A percentile compares a stretch with the other conserved stretches of the same genome.
phyloP scores from a whole-genome alignment of 768 basidiomycete species.

The Podaxis mareebaensis region DNA sequence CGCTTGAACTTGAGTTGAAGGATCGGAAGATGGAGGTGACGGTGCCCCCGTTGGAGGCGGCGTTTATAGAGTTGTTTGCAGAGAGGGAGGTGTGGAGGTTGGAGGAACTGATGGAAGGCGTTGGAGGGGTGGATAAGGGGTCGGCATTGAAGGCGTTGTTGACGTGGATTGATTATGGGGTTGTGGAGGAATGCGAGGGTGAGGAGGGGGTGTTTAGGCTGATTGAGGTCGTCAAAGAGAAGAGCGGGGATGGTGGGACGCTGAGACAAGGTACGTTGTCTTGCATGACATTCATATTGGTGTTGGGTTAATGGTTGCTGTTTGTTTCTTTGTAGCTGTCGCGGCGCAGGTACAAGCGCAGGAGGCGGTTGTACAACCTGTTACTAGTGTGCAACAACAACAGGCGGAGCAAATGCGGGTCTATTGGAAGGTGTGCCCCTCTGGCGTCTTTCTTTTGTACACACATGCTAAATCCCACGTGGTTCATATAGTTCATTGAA shows the following conservation, averaged over 20 bases:
- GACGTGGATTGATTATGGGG: constrained; percentile 83
- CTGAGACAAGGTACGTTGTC: neutral
- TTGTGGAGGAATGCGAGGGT: constrained; percentile 68
- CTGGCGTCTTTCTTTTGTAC: neutral
- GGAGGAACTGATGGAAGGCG: constrained; percentile 61
- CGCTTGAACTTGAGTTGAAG: constrained; percentile 76
- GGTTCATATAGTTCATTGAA: constrained; percentile 68
- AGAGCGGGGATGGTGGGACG: constrained; percentile 23
- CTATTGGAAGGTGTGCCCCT: constrained; percentile 71
- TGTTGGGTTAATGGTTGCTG: neutral
- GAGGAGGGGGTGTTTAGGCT: constrained; percentile 62
- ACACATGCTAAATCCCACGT: constrained; percentile 8
- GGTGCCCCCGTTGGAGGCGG: constrained; percentile 87
- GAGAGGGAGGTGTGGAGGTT: constrained; percentile 53
- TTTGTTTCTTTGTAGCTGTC: constrained; percentile 17
- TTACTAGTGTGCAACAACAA: constrained; percentile 65
- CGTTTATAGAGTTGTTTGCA: constrained; percentile 85
- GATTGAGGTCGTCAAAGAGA: constrained; percentile 61
- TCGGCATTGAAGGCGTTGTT: constrained; percentile 71
- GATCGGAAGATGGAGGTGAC: constrained; percentile 77
- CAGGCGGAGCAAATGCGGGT: constrained; percentile 85
- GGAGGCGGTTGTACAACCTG: constrained; percentile 39
- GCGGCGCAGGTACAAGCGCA: constrained; percentile 4
- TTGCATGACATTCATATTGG: neutral
- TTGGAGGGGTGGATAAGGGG: constrained; percentile 66